Evolutionary conservation across 169 alveolate species (phyloP).

Genomic region (Plasmodium inui): DNA sequence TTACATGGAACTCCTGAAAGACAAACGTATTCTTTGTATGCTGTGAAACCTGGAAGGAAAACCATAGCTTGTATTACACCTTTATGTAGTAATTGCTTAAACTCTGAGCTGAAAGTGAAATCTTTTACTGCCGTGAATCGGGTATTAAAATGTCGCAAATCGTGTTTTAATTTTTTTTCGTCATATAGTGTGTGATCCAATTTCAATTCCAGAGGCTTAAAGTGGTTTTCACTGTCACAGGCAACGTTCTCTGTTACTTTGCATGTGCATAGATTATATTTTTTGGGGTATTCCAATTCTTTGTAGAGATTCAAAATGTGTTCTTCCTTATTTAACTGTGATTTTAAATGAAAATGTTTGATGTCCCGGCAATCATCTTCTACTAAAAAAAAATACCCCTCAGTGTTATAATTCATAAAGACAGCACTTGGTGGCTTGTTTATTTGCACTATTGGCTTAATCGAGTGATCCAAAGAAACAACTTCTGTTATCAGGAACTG

Average conservation of each 20-base stretch:
- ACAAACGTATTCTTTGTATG: constrained; percentile 48
- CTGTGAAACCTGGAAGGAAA: constrained; percentile 43
- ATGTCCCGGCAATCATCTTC: constrained; percentile 46
- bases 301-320: constrained; percentile 30
- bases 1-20: constrained; percentile 50
- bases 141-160: constrained; percentile 5
- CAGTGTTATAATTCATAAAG: constrained; percentile 26
- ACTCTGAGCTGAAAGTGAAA: constrained; percentile 26
- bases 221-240: constrained; percentile 26
- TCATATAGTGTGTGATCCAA: not conserved
- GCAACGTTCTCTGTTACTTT: not conserved
- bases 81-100: not conserved
- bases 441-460: constrained; percentile 46
- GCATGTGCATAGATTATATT: constrained; percentile 54
- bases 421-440: constrained; percentile 25
- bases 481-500: constrained; percentile 13
- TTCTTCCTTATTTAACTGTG: constrained; percentile 19
- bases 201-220: constrained; percentile 1
- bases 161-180: not conserved
- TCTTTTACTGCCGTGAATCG: not conserved
- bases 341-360: constrained; percentile 24
- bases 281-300: constrained; percentile 38
- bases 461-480: constrained; percentile 8
- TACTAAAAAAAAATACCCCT: constrained; percentile 26
- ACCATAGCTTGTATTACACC: constrained; percentile 31